Evolutionary conservation across 352 stramenopile species (phyloP).

Genomic region (Pythium coloratum): DNA sequence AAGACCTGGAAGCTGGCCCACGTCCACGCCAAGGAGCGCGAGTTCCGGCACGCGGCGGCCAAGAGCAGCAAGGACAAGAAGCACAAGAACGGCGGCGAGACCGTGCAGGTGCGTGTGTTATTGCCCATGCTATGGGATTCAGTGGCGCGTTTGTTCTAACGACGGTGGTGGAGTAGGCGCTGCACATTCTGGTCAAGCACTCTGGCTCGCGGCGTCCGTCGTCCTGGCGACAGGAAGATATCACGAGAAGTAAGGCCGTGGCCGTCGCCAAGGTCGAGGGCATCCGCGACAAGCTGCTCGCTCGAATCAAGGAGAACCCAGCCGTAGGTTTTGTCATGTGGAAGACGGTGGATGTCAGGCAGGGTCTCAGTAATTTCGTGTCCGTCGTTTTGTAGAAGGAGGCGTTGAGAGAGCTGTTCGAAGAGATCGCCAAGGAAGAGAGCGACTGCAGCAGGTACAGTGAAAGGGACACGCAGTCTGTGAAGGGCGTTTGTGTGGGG

Average conservation of each 20-base stretch:
- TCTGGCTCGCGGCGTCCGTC: slow-evolving; percentile 73
- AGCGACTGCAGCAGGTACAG: slow-evolving; percentile 89
- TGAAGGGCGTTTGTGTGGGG: neutral
- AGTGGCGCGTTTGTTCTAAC: neutral
- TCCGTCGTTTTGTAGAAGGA: slow-evolving; percentile 25
- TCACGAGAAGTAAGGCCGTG: slow-evolving; percentile 87
- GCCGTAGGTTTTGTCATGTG: slow-evolving; percentile 37
- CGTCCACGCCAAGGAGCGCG: slow-evolving; percentile 79
- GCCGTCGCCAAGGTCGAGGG: slow-evolving; percentile 73
- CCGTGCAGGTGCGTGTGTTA: slow-evolving; percentile 39
- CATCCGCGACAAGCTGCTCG: slow-evolving; percentile 82
- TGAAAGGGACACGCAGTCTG: neutral
- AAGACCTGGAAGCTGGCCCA: slow-evolving; percentile 89
- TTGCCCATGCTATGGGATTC: neutral
- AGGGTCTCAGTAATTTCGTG: neutral
- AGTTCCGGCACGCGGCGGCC: slow-evolving; percentile 53
- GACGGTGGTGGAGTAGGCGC: slow-evolving; percentile 33
- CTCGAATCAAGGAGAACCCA: slow-evolving; percentile 61
- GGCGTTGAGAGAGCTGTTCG: slow-evolving; percentile 69
- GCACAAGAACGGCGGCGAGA: slow-evolving; percentile 33
- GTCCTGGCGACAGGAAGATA: slow-evolving; percentile 86
- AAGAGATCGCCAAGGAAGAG: slow-evolving; percentile 85
- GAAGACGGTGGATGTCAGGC: neutral
- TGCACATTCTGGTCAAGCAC: slow-evolving; percentile 91
- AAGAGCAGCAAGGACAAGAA: slow-evolving; percentile 25